Evolutionary conservation across 2,329 filamentous ascomycete genomes (phyloP).

Genomic region (Aspergillus neotritici): DNA sequence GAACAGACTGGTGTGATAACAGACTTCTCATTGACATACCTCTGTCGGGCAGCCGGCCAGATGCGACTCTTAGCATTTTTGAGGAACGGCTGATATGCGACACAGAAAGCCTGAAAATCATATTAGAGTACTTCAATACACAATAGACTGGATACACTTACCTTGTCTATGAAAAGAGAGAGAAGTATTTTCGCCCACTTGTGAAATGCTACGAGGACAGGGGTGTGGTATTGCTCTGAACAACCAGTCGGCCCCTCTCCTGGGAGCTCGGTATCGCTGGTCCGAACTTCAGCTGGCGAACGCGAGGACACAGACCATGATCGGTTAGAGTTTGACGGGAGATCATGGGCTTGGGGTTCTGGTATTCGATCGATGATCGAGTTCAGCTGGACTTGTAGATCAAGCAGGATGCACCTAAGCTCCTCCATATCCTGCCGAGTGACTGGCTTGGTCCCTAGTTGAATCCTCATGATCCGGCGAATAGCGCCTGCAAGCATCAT

Average conservation of each 20-base stretch:
- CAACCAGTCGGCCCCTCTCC: slow-evolving; percentile 34
- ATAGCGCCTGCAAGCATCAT: slow-evolving; percentile 29
- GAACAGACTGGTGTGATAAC: neutral
- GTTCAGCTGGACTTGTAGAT: slow-evolving; percentile 39
- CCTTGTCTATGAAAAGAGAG: slow-evolving; percentile 42
- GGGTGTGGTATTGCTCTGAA: slow-evolving; percentile 40
- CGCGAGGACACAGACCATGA: slow-evolving; percentile 21
- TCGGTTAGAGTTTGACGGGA: slow-evolving; percentile 16
- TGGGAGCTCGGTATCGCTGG: slow-evolving; percentile 28
- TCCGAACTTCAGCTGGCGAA: slow-evolving; percentile 22
- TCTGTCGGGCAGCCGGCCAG: slow-evolving; percentile 43
- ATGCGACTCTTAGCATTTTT: slow-evolving; percentile 45
- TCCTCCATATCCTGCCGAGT: slow-evolving; percentile 42
- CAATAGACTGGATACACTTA: slow-evolving; percentile 11
- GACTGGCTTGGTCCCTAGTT: slow-evolving; percentile 41
- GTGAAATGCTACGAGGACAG: slow-evolving; percentile 40
- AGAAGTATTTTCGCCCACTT: slow-evolving; percentile 44
- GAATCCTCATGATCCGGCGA: slow-evolving; percentile 40
- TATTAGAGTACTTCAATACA: slow-evolving; percentile 5
- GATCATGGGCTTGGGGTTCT: slow-evolving; percentile 20
- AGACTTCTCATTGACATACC: slow-evolving; percentile 20
- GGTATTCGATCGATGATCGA: slow-evolving; percentile 42
- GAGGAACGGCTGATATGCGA: slow-evolving; percentile 45
- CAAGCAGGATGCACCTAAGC: slow-evolving; percentile 36
- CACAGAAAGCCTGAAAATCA: slow-evolving; percentile 36